Base-by-base conservation (phyloP, 2,329 filamentous ascomycete genomes). In the Neurospora sp. region DNA sequence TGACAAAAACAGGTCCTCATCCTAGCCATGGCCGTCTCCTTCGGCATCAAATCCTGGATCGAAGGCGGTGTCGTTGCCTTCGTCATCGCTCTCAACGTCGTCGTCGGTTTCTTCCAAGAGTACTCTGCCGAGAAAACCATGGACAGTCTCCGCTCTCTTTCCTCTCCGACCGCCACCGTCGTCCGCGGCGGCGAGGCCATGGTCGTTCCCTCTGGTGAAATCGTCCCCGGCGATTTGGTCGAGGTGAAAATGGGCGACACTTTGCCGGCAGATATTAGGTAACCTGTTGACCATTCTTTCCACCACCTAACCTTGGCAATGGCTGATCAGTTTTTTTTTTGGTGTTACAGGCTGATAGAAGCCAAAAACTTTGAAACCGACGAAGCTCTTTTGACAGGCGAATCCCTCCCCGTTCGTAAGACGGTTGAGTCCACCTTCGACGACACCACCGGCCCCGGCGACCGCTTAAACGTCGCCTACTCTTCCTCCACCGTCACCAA, bases 361-460 rank as follows among this genome's bases (percentile, higher is more conserved):
- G 87, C 86, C 68, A 88, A 93, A 80, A 94, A 94, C 78, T 82
- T 93, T 71, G 90, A 90, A 70, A 91, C 90, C 73, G 92, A 96
- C 73, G 90, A 93, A 79, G 89, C 90, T 15, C 85, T 91, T 66
- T 84, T 93, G 38, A 93, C 91, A 11, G 91, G 91, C 71, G 91
- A 93, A 80, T 91, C 90, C 43, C 80, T 91, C 8, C 88, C 90
- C 70, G 89, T 91, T 67, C 86, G 83, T 81, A 90, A 93, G 81
- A 82, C 87, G 11, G 83, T 87, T 38, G 82, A 80, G 66, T 80
- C 87, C 68, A 84, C 89, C 69, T 81, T 75, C 17, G 73, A 83
- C 52, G 82, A 85, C 70, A 74, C 77, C 58, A 83, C 86, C 38
- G 84, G 90, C 72, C 85, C 89, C 23, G 90, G 90, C 67, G 91